Conservation (phyloP, 306 rosid genomes). For the Benincasa hispida region DNA sequence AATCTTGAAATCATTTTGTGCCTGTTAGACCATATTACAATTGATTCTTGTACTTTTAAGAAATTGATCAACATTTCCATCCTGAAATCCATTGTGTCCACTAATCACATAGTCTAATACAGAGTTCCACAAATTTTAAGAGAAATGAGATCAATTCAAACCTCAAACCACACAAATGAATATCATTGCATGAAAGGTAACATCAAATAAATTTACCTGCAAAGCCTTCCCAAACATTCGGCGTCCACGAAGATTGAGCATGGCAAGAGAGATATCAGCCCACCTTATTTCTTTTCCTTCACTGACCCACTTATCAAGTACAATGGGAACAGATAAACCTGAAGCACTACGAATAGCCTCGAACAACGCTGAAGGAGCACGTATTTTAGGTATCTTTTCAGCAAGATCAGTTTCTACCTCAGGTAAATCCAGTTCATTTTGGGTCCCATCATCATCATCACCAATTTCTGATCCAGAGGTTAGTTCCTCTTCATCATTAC, state of each 20-base stretch:
- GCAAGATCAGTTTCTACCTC: too few species aligned
- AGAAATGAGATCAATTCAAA: not conserved
- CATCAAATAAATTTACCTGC: constrained; percentile 64
- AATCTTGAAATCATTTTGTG: not conserved
- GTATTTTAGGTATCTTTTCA: too few species aligned
- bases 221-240: constrained; percentile 55
- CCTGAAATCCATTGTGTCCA: not conserved
- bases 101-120: not conserved
- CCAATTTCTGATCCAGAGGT: too few species aligned
- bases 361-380: constrained; percentile 26
- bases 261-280: constrained; percentile 31
- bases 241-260: constrained; percentile 33
- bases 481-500: too few species aligned
- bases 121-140: not conserved
- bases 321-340: constrained; percentile 15
- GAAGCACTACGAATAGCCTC: constrained; percentile 28
- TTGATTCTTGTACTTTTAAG: not conserved
- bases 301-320: constrained; percentile 55
- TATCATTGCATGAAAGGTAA: not conserved
- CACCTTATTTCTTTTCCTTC: constrained; percentile 53
- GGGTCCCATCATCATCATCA: too few species aligned
- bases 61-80: not conserved
- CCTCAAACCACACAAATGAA: not conserved
- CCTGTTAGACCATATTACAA: not conserved
- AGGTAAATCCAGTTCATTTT: too few species aligned